phyloP scores from a whole-genome alignment of 2,329 filamentous ascomycete species.

The Ustulina deusta region DNA sequence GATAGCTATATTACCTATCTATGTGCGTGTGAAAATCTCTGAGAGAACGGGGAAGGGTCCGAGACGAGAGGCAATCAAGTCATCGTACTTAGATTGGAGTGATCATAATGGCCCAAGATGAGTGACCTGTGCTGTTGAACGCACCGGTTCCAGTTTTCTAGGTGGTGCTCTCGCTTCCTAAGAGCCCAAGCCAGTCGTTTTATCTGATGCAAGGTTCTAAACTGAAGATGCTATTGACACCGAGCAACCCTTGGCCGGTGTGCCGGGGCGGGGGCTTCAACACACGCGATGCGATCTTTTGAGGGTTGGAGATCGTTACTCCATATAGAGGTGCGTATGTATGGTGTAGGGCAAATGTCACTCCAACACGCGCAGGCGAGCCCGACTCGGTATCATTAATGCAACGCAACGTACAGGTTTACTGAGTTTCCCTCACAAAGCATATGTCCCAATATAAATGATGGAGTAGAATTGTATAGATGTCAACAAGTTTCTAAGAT shows the following conservation, averaged over 20 bases:
- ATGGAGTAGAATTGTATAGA: too few species aligned
- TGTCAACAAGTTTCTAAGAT: too few species aligned
- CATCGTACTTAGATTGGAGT: slow-evolving; percentile 11
- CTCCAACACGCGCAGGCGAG: slow-evolving; percentile 22
- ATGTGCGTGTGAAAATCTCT: not conserved
- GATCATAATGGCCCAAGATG: slow-evolving; percentile 9
- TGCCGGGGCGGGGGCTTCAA: slow-evolving; percentile 7
- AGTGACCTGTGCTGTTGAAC: slow-evolving; percentile 8
- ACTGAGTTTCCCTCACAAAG: not conserved
- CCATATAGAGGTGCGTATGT: slow-evolving; percentile 8
- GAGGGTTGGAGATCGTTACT: slow-evolving; percentile 19
- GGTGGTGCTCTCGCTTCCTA: slow-evolving; percentile 5
- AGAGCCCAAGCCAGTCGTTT: not conserved
- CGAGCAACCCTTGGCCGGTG: slow-evolving; percentile 7
- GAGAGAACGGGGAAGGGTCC: slow-evolving; percentile 2
- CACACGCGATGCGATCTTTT: slow-evolving; percentile 1
- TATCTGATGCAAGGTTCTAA: slow-evolving; percentile 4
- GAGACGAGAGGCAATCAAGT: not conserved
- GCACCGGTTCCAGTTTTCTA: slow-evolving; percentile 1
- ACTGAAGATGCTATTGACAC: slow-evolving; percentile 22
- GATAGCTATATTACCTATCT: slow-evolving; percentile 14
- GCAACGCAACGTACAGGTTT: slow-evolving; percentile 12
- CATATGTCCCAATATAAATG: not conserved
- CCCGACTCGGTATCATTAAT: slow-evolving; percentile 17
- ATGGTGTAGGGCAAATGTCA: slow-evolving; percentile 21